A percentile compares a stretch with the other conserved stretches of the same genome.
Evolutionary conservation across 2,329 filamentous ascomycete species (phyloP).

Genomic region (Colletotrichum sp.): DNA sequence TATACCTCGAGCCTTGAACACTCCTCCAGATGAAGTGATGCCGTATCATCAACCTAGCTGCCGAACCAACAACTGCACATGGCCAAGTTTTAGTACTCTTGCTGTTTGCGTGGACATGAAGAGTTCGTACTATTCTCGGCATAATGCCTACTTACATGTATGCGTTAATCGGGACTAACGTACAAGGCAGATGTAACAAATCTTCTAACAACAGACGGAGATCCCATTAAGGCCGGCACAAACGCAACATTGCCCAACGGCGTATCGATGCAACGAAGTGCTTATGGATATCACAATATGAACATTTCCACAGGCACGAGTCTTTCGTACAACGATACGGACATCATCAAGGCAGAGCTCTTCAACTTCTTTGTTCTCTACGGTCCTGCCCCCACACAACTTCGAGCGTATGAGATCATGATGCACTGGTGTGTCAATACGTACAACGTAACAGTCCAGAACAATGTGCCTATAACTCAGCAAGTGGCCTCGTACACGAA

Average conservation of each 20-base stretch:
- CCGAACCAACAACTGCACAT: neutral
- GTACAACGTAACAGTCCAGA: neutral
- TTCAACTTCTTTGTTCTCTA: conserved; percentile 5
- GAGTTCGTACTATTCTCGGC: neutral
- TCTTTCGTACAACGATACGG: neutral
- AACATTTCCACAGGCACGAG: neutral
- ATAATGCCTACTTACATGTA: fast-evolving
- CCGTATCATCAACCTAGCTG: neutral
- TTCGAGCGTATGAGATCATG: neutral
- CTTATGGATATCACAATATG: neutral
- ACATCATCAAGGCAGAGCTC: neutral
- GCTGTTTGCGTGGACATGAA: conserved; percentile 2
- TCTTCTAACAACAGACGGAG: neutral
- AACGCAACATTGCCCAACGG: neutral
- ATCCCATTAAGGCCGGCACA: neutral
- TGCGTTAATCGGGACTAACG: neutral
- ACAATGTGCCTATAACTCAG: neutral
- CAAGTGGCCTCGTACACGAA: neutral
- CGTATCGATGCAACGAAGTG: neutral
- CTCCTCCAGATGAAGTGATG: neutral
- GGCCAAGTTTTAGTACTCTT: neutral
- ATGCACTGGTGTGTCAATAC: conserved; percentile 13
- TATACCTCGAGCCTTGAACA: neutral
- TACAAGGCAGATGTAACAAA: neutral
- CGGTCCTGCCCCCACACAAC: neutral